A percentile compares a stretch with the other conserved stretches of the same genome.
phyloP scores from a whole-genome alignment of 2,329 filamentous ascomycete species.

The Trichoderma sp. region DNA sequence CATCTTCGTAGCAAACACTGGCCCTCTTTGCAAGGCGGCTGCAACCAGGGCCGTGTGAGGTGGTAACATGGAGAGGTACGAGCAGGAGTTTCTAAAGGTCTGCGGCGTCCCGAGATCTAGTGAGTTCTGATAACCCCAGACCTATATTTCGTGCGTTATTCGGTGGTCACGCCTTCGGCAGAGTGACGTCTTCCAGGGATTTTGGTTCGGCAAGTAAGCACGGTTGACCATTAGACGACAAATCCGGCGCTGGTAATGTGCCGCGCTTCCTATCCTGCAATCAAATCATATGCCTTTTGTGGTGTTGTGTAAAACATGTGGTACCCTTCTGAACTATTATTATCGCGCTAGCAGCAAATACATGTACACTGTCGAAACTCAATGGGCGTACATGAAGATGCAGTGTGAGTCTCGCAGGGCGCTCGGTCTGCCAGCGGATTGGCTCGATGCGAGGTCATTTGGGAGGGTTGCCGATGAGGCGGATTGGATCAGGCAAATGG shows the following conservation, averaged over 20 bases:
- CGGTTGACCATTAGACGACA: neutral
- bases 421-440: constrained; percentile 8
- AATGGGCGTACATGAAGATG: neutral
- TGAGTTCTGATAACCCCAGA: neutral
- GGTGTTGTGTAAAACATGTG: neutral
- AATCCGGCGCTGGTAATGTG: neutral
- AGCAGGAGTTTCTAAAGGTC: neutral
- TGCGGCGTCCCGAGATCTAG: neutral
- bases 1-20: neutral
- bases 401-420: constrained; percentile 2
- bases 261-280: neutral
- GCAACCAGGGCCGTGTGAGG: neutral
- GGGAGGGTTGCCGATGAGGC: constrained; percentile 7
- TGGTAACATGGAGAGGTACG: neutral
- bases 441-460: neutral
- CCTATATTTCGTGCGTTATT: neutral
- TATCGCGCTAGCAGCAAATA: neutral
- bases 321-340: neutral
- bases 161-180: neutral
- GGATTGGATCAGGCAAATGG: constrained; percentile 14
- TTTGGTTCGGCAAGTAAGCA: neutral
- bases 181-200: neutral
- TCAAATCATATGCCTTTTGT: neutral
- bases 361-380: neutral
- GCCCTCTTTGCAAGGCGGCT: neutral